Conservation (phyloP, 129 eudicot genomes). For the Logfia minima region DNA sequence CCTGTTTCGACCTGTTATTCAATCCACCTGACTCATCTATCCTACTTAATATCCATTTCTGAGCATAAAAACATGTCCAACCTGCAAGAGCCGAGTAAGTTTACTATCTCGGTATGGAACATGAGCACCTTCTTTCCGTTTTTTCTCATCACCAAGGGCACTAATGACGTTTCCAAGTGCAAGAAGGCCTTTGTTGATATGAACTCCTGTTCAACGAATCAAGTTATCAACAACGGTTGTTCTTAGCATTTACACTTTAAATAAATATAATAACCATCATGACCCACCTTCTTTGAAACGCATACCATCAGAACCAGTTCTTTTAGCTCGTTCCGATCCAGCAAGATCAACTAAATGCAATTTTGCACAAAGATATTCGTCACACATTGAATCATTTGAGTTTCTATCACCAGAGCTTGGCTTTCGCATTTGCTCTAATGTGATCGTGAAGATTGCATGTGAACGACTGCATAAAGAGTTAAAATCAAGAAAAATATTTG, state of each 20-base stretch:
- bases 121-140: constrained; percentile 93
- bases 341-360: constrained; percentile 99
- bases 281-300: constrained; percentile 95
- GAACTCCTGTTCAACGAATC: constrained; percentile 66
- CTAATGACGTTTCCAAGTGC: constrained; percentile 99
- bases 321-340: constrained; percentile 97
- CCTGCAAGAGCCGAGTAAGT: constrained; percentile 97
- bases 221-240: constrained; percentile 1
- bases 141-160: constrained; percentile 98
- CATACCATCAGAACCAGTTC: constrained; percentile 98
- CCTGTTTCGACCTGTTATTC: neutral
- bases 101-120: constrained; percentile 98
- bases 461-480: constrained; percentile 67
- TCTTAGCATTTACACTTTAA: neutral
- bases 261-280: neutral
- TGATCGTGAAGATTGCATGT: constrained; percentile 97
- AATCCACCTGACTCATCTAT: neutral
- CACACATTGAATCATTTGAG: constrained; percentile 61
- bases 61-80: constrained; percentile 26
- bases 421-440: constrained; percentile 91
- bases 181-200: constrained; percentile 98
- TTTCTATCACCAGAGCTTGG: constrained; percentile 47
- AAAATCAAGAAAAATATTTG: constrained; percentile 4
- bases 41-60: neutral
- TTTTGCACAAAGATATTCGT: constrained; percentile 95